Evolutionary conservation across 345 rosid genomes (phyloP).

Genomic region (Leavenworthia alabamica): DNA sequence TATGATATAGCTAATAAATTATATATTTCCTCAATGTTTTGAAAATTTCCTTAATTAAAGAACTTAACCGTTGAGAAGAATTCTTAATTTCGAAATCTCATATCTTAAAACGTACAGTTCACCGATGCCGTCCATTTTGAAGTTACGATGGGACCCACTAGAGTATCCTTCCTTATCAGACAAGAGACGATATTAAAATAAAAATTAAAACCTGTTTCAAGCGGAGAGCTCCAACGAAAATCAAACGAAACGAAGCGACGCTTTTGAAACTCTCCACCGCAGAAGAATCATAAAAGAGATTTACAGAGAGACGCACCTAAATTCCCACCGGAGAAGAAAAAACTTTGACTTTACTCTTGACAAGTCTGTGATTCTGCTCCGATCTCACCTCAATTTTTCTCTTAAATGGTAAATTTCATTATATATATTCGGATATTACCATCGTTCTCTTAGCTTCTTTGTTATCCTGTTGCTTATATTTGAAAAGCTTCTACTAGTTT

Average conservation of each 20-base stretch:
- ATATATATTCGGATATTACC: not conserved
- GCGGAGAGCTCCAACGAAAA: slow-evolving; percentile 16
- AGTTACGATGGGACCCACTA: slow-evolving; percentile 16
- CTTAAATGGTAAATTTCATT: slow-evolving; percentile 17
- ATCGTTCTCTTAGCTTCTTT: not conserved
- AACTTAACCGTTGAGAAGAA: not conserved
- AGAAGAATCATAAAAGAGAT: not conserved
- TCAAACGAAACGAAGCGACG: slow-evolving; percentile 26
- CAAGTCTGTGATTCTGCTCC: slow-evolving; percentile 8
- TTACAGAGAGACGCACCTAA: not conserved
- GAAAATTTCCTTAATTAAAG: not conserved
- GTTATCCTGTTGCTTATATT: not conserved
- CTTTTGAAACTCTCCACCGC: slow-evolving; percentile 13
- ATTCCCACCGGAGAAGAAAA: not conserved
- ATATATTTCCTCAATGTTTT: not conserved
- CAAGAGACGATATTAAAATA: no score
- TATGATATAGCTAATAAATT: not conserved
- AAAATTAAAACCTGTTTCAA: slow-evolving; percentile 1
- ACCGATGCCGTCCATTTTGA: slow-evolving; percentile 28
- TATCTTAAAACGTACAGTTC: not conserved
- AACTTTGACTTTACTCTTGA: slow-evolving; percentile 16
- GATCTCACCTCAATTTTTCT: not conserved
- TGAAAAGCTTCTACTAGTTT: not conserved
- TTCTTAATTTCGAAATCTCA: not conserved
- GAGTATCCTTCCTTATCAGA: slow-evolving; percentile 13